Percentiles rank a stretch among this genome's conserved stretches.
phyloP scores from a whole-genome alignment of 2,329 filamentous ascomycete genomes.

The Epichloe typhina region DNA sequence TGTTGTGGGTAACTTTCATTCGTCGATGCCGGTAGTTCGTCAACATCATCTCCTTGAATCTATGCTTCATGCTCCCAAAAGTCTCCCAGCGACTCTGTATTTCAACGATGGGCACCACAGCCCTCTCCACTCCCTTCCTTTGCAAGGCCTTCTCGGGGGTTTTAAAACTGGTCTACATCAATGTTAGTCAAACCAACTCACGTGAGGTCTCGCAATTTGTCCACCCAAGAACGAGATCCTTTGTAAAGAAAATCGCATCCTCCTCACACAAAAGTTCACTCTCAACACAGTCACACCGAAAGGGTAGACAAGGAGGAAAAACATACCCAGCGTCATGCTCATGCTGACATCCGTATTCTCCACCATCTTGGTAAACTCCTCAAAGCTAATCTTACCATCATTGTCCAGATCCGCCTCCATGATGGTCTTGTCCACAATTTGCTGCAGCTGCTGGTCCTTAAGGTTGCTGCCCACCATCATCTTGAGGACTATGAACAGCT shows the following conservation, averaged over 20 bases:
- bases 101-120: not conserved
- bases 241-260: not conserved
- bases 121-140: not conserved
- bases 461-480: slow-evolving; percentile 99
- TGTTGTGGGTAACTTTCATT: not conserved
- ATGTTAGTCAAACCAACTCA: not conserved
- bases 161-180: not conserved
- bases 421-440: slow-evolving; percentile 99
- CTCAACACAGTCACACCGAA: too few species aligned
- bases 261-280: too few species aligned
- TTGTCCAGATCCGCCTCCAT: slow-evolving; percentile 97
- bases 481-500: slow-evolving; percentile 98
- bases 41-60: slow-evolving; percentile 14
- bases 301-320: not conserved
- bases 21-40: slow-evolving; percentile 11
- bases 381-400: slow-evolving; percentile 97
- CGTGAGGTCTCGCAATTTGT: too few species aligned
- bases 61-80: slow-evolving; percentile 5
- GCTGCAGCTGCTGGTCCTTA: slow-evolving; percentile 97
- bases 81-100: slow-evolving; percentile 8
- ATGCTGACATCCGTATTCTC: slow-evolving; percentile 77
- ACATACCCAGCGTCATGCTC: slow-evolving; percentile 58
- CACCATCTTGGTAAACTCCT: slow-evolving; percentile 98
- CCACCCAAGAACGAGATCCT: not conserved
- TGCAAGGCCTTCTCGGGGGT: not conserved